phyloP scores from a whole-genome alignment of 2,329 filamentous ascomycete species.

The Microsporum canis region DNA sequence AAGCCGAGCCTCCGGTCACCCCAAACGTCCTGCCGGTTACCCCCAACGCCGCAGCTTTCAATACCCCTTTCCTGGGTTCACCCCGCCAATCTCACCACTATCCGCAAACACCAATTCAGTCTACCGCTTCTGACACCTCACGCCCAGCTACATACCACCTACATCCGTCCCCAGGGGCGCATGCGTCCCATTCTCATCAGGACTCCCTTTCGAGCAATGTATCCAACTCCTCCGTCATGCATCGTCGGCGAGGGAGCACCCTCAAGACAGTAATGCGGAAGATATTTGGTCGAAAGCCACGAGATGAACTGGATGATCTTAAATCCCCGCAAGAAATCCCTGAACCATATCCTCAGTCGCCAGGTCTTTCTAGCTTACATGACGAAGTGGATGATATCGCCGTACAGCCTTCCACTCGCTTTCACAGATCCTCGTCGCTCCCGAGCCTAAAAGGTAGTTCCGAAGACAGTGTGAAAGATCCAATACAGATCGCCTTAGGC shows the following conservation, averaged over 20 bases:
- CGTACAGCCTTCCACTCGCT: background rate
- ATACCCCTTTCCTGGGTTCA: slow-evolving; percentile 2
- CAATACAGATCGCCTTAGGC: background rate
- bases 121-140: slow-evolving; percentile 12
- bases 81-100: slow-evolving; percentile 8
- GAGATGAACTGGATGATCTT: slow-evolving; percentile 14
- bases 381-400: background rate
- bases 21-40: slow-evolving; percentile 11
- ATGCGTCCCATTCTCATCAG: slow-evolving; percentile 17
- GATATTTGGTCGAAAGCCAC: slow-evolving; percentile 32
- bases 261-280: slow-evolving; percentile 36
- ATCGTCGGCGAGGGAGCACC: slow-evolving; percentile 32
- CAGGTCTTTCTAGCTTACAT: background rate
- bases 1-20: slow-evolving; percentile 12
- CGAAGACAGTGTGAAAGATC: background rate
- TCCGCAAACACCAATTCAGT: slow-evolving; percentile 12
- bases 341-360: background rate
- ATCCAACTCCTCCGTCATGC: slow-evolving; percentile 19
- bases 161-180: slow-evolving; percentile 9
- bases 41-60: slow-evolving; percentile 7
- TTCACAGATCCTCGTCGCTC: slow-evolving; percentile 10
- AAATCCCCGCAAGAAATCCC: background rate
- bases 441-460: slow-evolving; percentile 4
- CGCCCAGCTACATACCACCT: slow-evolving; percentile 12
- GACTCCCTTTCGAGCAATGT: slow-evolving; percentile 18